Evolutionary conservation across 2,329 filamentous ascomycete genomes (phyloP).

Genomic region (Aurifilum marmelostoma): DNA sequence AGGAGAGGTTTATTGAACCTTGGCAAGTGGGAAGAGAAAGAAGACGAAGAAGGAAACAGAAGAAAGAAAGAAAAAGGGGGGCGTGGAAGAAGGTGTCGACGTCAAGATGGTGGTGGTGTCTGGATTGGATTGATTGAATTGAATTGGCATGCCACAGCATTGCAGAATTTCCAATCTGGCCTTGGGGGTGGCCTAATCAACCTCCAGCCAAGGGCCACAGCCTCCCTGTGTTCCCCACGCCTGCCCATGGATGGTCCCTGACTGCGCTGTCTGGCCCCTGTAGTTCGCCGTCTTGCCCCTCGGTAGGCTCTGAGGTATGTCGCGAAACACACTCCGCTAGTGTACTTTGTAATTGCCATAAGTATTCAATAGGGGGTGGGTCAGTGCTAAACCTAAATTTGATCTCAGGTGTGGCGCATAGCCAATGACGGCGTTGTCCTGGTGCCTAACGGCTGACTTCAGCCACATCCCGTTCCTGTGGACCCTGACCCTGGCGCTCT

Average conservation of each 20-base stretch:
- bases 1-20: neutral
- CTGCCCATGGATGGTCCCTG: neutral
- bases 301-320: neutral
- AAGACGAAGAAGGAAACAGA: neutral
- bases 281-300: neutral
- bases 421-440: neutral
- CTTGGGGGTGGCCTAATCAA: neutral
- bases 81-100: neutral
- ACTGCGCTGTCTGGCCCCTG: neutral
- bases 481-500: neutral
- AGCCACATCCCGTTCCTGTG: slow-evolving; percentile 19
- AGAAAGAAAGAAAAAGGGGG: neutral
- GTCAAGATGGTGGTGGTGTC: neutral
- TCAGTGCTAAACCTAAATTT: neutral
- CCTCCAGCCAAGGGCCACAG: neutral
- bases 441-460: neutral
- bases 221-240: neutral
- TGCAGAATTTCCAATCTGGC: slow-evolving; percentile 8
- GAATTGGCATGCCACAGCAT: neutral
- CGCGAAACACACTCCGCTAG: neutral
- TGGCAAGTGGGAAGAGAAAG: slow-evolving; percentile 6
- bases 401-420: slow-evolving; percentile 4
- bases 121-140: neutral
- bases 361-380: slow-evolving; percentile 1
- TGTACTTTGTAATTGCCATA: neutral